phyloP scores from a whole-genome alignment of 306 rosid genomes.

The Arachis stenosperma region DNA sequence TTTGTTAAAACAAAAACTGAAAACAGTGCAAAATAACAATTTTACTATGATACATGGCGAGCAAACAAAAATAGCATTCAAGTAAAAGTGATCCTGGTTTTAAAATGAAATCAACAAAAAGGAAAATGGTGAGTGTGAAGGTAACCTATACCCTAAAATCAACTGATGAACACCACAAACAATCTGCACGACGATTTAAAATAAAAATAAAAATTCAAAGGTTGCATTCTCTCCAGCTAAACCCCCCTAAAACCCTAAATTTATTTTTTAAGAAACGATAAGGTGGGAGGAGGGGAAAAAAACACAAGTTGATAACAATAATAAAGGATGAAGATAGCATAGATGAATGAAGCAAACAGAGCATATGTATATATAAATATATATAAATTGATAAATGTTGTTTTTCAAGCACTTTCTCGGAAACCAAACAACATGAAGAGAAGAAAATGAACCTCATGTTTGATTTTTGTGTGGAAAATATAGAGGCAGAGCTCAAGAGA shows the following conservation, averaged over 20 bases:
- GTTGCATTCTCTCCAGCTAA: not conserved
- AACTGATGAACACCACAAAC: not conserved
- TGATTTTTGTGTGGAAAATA: constrained; percentile 1
- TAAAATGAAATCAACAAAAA: not conserved
- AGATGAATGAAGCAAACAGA: not conserved
- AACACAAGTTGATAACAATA: no score
- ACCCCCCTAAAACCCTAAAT: not conserved
- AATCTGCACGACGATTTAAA: not conserved
- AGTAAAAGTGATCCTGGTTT: not conserved
- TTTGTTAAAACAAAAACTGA: not conserved
- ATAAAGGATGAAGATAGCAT: not conserved
- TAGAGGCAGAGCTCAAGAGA: not conserved
- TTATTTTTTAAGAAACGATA: not conserved
- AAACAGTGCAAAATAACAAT: not conserved
- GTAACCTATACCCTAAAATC: constrained; percentile 5
- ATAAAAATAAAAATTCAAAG: not conserved
- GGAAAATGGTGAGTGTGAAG: not conserved
- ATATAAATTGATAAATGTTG: not conserved
- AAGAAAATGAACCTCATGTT: constrained; percentile 40
- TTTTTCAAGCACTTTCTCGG: not conserved
- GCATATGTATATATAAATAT: no score
- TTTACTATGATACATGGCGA: not conserved
- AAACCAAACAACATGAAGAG: not conserved
- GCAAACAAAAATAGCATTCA: not conserved
- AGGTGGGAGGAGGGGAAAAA: no score